These are phyloP conservation scores for Xerocomus potaroensis DNA, from an alignment of 768 basidiomycete genomes.

Conservation along the genomic window DNA sequence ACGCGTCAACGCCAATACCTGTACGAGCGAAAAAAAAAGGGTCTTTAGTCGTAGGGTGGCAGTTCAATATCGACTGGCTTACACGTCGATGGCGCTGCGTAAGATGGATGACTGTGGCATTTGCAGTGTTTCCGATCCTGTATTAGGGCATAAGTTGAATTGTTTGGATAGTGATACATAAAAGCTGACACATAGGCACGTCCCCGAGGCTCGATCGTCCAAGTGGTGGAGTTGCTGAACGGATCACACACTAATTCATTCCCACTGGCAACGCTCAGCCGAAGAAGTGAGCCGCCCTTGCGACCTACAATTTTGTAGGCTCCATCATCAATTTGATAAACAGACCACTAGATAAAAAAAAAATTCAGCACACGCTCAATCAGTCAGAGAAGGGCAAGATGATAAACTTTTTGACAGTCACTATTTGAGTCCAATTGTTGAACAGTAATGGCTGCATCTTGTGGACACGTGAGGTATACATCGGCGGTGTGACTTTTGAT, in stretches of 20 bases:
- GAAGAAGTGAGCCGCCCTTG: neutral
- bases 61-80: neutral
- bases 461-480: neutral
- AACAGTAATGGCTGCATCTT: neutral
- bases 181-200: neutral
- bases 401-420: neutral
- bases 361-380: neutral
- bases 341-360: neutral
- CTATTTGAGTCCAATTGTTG: neutral
- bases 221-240: neutral
- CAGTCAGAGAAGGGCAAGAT: too few relatives aligned
- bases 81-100: neutral
- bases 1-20: too few relatives aligned
- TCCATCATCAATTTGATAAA: neutral
- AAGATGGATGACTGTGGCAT: slow-evolving; percentile 2
- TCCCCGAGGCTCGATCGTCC: neutral
- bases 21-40: too few relatives aligned
- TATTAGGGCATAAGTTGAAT: neutral
- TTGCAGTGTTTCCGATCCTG: slow-evolving; percentile 5
- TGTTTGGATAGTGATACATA: neutral
- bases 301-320: neutral
- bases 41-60: too few relatives aligned
- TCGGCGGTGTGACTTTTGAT: neutral
- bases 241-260: neutral
- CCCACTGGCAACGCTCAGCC: neutral